Percentiles rank a stretch among this genome's conserved stretches.
Evolutionary conservation across 768 basidiomycete genomes (phyloP).

Genomic region (Lactarius tabidus): DNA sequence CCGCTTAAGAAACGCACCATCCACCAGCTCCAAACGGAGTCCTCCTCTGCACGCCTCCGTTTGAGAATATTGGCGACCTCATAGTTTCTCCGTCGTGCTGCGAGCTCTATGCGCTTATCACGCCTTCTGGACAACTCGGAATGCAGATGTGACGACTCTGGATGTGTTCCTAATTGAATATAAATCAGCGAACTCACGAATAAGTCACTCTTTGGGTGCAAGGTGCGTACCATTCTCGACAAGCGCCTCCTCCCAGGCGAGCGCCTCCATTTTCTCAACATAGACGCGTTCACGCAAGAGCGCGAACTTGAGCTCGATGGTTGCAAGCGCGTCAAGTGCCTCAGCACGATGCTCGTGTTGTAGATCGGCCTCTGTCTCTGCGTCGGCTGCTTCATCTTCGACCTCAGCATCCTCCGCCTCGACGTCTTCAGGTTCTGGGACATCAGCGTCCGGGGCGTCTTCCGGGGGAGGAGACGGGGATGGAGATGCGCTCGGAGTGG

Average conservation of each 20-base stretch:
- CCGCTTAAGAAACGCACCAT: slow-evolving; percentile 28
- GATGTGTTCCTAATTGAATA: slow-evolving; percentile 62
- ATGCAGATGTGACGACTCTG: slow-evolving; percentile 80
- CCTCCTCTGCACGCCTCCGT: slow-evolving; percentile 65
- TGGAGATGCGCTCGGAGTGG: slow-evolving; percentile 18
- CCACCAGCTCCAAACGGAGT: slow-evolving; percentile 88
- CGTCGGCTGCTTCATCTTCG: slow-evolving; percentile 30
- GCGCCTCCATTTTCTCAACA: slow-evolving; percentile 89
- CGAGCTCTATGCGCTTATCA: slow-evolving; percentile 77
- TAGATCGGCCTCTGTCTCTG: slow-evolving; percentile 58
- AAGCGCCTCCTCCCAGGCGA: slow-evolving; percentile 84
- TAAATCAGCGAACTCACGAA: slow-evolving; percentile 5
- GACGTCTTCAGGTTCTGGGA: slow-evolving; percentile 27
- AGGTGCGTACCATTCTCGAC: slow-evolving; percentile 63
- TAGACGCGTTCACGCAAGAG: slow-evolving; percentile 81
- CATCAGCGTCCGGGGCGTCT: slow-evolving; percentile 25
- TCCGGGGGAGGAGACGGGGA: slow-evolving; percentile 21
- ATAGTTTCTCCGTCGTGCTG: slow-evolving; percentile 65
- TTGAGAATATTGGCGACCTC: slow-evolving; percentile 61
- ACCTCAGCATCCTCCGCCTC: slow-evolving; percentile 29
- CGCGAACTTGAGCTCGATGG: slow-evolving; percentile 92
- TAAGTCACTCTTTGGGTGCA: not conserved
- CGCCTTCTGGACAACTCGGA: slow-evolving; percentile 72
- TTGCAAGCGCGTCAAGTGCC: slow-evolving; percentile 81
- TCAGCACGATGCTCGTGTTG: slow-evolving; percentile 82